Base-by-base conservation (phyloP, 2,329 filamentous ascomycete species). In the Arthrocladium fulminans region DNA sequence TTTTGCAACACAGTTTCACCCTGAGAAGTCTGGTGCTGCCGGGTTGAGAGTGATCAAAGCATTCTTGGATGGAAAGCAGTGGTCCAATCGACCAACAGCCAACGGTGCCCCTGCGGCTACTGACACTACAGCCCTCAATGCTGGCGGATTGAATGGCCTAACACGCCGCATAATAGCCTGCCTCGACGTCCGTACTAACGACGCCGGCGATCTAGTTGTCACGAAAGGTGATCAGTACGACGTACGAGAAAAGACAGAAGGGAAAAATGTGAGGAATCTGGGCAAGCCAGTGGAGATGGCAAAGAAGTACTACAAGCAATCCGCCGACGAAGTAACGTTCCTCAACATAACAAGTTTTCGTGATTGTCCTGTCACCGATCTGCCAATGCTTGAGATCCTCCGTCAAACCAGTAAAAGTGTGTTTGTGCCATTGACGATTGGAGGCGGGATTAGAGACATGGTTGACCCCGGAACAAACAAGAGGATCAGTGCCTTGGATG, bases 211-310 rank as follows among this genome's bases (percentile, higher is more conserved):
- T 66, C 75, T 98, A 8, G 92, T 98, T 0, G 92, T 98, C 30
- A 98, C 92, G 12, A 98, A 98, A 68, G 92, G 92, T 49, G 92
- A 98, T 68, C 90, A 97, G 67, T 98, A 98, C 70, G 92, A 98
- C 61, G 92, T 98, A 5, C 86, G 92, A 25, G 92, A 97, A 62
- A 96, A 96, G 68, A 73, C 73, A 19, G 41, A 61, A 22, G 70
- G 70, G 42, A 73, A 77, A 17, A 66, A 77, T 57, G 89, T 98
- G 29, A 82, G 92, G 54, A 98, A 98, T 66, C 76, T 98, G 2
- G 92, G 92, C 56, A 98, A 98, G 68, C 92, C 92, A 1, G 89
- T 98, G 42, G 88, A 95, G 56, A 86, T 98, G 79, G 92, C 92
- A 7, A 81, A 80, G 67, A 81, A 80, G 61, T 98, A 98, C 73